Evolutionary conservation across 148 eudicot species (phyloP).

Genomic region (Fallopia convolvulus): DNA sequence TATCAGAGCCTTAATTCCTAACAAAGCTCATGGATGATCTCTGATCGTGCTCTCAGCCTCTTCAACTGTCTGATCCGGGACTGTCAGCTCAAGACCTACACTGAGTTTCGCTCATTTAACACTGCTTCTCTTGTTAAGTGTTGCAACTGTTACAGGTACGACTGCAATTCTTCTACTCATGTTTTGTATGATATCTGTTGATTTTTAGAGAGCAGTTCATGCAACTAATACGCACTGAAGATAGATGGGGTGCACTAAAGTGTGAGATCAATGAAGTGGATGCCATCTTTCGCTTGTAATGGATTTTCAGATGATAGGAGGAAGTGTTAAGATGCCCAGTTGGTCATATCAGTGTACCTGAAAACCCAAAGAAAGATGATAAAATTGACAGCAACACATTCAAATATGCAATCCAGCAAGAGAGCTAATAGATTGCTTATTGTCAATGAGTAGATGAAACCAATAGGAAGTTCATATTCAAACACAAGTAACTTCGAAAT

Average conservation of each 20-base stretch:
- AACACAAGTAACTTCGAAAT: not conserved
- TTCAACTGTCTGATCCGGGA: conserved; percentile 55
- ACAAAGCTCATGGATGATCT: conserved; percentile 32
- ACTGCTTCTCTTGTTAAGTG: not conserved
- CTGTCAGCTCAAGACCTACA: conserved; percentile 34
- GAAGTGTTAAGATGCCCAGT: not conserved
- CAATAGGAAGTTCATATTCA: not conserved
- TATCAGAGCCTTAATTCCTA: conserved; percentile 35
- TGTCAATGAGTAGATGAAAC: not conserved
- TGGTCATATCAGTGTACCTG: conserved; percentile 2
- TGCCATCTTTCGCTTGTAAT: conserved; percentile 1
- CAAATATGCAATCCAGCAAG: not conserved
- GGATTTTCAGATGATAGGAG: not conserved
- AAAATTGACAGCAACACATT: not conserved
- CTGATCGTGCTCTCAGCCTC: conserved; percentile 41
- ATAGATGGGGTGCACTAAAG: not conserved
- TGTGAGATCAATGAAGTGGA: conserved; percentile 5
- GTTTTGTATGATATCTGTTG: conserved; percentile 9
- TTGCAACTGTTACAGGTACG: not conserved
- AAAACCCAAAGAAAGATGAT: not conserved
- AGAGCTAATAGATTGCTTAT: not conserved
- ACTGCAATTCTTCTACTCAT: conserved; percentile 5
- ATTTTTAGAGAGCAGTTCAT: not conserved
- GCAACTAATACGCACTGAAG: not conserved
- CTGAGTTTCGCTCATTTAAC: conserved; percentile 7